These are phyloP conservation scores for Saccharomycopsis hybrid DNA, from an alignment of 1,139 yeast species.

Conservation along the genomic window DNA sequence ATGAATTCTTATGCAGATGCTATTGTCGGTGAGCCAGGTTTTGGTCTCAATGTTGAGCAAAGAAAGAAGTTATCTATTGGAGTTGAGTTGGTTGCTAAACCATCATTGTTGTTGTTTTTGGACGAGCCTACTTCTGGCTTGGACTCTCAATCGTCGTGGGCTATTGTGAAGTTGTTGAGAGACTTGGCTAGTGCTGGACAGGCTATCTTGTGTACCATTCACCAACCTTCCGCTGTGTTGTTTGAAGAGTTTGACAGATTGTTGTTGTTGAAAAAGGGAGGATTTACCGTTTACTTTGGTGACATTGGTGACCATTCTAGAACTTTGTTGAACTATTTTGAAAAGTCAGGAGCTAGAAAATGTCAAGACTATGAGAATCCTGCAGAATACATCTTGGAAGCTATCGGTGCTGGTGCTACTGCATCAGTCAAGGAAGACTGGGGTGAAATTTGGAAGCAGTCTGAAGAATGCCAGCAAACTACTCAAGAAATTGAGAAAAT, in stretches of 20 bases:
- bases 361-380: constrained; percentile 51
- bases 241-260: constrained; percentile 48
- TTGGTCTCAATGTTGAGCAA: constrained; percentile 61
- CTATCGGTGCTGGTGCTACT: constrained; percentile 67
- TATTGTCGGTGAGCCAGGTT: constrained; percentile 48
- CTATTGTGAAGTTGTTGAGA: constrained; percentile 45
- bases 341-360: constrained; percentile 42
- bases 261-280: constrained; percentile 45
- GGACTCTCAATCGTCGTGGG: constrained; percentile 56
- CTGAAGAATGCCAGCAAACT: constrained; percentile 24
- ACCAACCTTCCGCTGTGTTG: constrained; percentile 52
- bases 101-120: constrained; percentile 43
- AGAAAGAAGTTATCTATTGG: constrained; percentile 62
- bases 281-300: constrained; percentile 62
- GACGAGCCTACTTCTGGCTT: constrained; percentile 58
- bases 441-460: constrained; percentile 41
- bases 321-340: constrained; percentile 49
- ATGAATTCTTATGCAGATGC: constrained; percentile 62
- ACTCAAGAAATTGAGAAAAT: constrained; percentile 14
- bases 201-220: constrained; percentile 51
- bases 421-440: constrained; percentile 42
- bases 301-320: constrained; percentile 52
- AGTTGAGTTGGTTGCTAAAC: constrained; percentile 53
- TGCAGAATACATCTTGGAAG: constrained; percentile 59
- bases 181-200: constrained; percentile 50